Conservation (phyloP, 305 asterid species). For the Nicotiana rustica region DNA sequence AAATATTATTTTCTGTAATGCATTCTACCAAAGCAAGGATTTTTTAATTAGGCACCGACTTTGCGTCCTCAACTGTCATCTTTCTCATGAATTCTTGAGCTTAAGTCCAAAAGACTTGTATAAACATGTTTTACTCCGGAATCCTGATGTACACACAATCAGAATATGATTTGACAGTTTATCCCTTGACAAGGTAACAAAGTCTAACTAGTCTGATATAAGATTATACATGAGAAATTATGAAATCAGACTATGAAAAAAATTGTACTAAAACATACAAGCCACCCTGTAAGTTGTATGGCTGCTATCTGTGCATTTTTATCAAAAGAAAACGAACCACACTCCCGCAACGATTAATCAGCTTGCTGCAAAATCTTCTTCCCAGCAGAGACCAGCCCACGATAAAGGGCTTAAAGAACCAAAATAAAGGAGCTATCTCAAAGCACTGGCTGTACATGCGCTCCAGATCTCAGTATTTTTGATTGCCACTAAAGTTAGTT, state of each 20-base stretch:
- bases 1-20: too few species aligned
- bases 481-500: background rate
- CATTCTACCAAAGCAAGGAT: too few species aligned
- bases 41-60: too few species aligned
- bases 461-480: background rate
- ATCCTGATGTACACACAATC: too few species aligned
- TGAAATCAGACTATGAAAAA: background rate
- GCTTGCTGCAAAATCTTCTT: slow-evolving; percentile 13
- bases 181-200: background rate
- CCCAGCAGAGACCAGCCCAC: background rate
- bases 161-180: background rate
- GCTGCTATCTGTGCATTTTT: background rate
- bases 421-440: background rate
- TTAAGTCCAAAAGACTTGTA: too few species aligned
- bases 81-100: too few species aligned
- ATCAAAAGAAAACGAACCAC: background rate
- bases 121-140: too few species aligned
- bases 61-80: too few species aligned
- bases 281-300: background rate
- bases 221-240: background rate
- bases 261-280: background rate
- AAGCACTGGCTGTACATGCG: slow-evolving; percentile 5
- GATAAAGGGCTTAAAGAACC: background rate
- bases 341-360: background rate
- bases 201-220: background rate